Conservation (phyloP, 345 rosid species). For the Rubroshorea leprosula region DNA sequence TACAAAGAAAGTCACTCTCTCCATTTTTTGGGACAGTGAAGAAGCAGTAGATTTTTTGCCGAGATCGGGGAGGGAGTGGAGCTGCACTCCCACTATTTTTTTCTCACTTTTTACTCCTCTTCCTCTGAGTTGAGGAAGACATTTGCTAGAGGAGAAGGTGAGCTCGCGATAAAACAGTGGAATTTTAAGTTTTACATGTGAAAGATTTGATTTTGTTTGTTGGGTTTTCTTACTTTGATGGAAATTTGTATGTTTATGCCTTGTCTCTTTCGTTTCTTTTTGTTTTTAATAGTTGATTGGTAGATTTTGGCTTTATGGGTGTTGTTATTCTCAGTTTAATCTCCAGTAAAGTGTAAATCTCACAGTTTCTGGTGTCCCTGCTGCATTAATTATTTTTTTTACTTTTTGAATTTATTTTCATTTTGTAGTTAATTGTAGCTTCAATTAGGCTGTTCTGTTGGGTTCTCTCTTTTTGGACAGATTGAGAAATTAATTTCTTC, state of each 20-base stretch:
- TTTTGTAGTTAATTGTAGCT: not conserved
- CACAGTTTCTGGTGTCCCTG: slow-evolving; percentile 27
- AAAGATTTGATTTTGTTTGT: slow-evolving; percentile 2
- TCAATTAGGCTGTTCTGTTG: not conserved
- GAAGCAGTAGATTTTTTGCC: not conserved
- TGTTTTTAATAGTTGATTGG: not conserved
- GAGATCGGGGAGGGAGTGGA: not conserved
- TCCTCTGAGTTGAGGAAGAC: too few relatives aligned
- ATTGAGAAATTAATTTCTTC: not conserved
- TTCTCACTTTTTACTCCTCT: not conserved
- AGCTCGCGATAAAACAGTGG: not conserved
- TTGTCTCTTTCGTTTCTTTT: not conserved
- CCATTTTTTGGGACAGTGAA: not conserved
- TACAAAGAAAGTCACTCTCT: too few relatives aligned
- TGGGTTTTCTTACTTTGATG: not conserved
- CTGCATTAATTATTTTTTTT: slow-evolving; percentile 32
- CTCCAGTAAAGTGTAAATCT: slow-evolving; percentile 21
- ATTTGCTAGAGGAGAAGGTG: not conserved
- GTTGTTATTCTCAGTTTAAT: not conserved
- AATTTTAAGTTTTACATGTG: not conserved
- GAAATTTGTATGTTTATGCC: not conserved
- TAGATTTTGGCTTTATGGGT: slow-evolving; percentile 10
- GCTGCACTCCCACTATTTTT: not conserved
- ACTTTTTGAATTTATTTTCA: too few relatives aligned
- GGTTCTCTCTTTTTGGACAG: not conserved